Evolutionary conservation across 176 grass and related monocot species (phyloP).

Genomic region (Pharus latifolius): DNA sequence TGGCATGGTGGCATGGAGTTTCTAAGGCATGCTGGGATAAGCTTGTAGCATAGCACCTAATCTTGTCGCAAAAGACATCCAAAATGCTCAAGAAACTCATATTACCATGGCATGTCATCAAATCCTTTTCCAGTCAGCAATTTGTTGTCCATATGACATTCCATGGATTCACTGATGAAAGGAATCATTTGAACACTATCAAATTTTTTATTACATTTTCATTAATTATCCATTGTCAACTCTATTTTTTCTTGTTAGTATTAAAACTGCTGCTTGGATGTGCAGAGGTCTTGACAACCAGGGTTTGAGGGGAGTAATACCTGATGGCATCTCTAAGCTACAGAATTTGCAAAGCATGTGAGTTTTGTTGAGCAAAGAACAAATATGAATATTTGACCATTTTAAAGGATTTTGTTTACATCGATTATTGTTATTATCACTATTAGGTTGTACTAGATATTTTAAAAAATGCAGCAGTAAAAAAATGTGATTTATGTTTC

Average conservation of each 20-base stretch:
- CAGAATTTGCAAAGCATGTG: constrained; percentile 81
- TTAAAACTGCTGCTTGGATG: constrained; percentile 14
- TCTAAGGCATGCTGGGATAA: not conserved
- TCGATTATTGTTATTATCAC: not conserved
- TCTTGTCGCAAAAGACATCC: not conserved
- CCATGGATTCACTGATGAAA: not conserved
- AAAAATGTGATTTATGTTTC: not conserved
- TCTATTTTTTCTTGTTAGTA: not conserved
- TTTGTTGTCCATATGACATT: not conserved
- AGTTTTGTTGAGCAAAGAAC: constrained; percentile 23
- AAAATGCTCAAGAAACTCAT: not conserved
- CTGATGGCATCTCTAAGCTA: constrained; percentile 61
- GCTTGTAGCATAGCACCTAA: not conserved
- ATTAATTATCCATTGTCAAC: not conserved
- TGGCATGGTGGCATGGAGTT: not conserved
- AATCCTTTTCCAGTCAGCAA: not conserved
- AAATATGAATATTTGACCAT: not conserved
- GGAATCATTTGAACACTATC: not conserved
- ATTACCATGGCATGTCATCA: not conserved
- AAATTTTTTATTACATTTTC: not conserved
- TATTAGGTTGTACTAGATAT: not conserved
- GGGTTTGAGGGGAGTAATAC: constrained; percentile 77
- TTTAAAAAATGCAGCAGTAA: not conserved
- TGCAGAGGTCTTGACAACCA: constrained; percentile 95
- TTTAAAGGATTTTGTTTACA: not conserved